Base-by-base conservation (phyloP, 2,329 filamentous ascomycete species). In the Coleophoma crateriformis region DNA sequence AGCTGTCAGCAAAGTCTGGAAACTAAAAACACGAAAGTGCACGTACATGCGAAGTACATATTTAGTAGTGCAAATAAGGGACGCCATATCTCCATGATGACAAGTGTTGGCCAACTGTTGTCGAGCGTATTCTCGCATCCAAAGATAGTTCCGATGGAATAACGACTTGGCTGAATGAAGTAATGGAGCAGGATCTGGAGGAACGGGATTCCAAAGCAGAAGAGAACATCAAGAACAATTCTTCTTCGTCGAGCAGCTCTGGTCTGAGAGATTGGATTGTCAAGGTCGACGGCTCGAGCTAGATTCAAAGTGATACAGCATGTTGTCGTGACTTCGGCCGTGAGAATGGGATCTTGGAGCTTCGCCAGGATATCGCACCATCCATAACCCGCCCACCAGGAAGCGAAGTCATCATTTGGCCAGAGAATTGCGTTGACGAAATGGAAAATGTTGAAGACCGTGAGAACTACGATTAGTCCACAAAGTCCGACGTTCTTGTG, bases 361-460 rank as follows among this genome's bases (percentile, higher is more conserved):
- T 83, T 81, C 48, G 76, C 71, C 56, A 86, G 74, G 45, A 88
- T 67, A 62, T 88, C 84, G 65, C 85, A 88, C 50, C 84, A 75
- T 2, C 74, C 75, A 5, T 63, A 60, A 4, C 85, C 85, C 2
- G 49, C 47, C 74, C 75, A 88, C 75, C 77, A 87, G 6, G 67
- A 62, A 0, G 59, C 35, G 12, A 76, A 58, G 54, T 85, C 68
- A 54, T 84, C 79, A 7, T 71, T 77, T 0, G 77, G 74, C 84
- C 84, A 88, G 52, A 87, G 74, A 45, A 85, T 62, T 2, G 82
- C 71, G 59, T 88, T 87, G 69, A 81, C 64, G 54, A 82, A 71
- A 55, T 73, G 77, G 62, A 78, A 72, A 47, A 82, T 49, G 58
- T 85, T 84, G 50, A 75, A 63, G n/a, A 82, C 50, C 20, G 77